Percentiles rank a stretch among this genome's conserved stretches.
Conservation (phyloP, 805 yeast genomes). For the Yamadazyma insecticola region DNA sequence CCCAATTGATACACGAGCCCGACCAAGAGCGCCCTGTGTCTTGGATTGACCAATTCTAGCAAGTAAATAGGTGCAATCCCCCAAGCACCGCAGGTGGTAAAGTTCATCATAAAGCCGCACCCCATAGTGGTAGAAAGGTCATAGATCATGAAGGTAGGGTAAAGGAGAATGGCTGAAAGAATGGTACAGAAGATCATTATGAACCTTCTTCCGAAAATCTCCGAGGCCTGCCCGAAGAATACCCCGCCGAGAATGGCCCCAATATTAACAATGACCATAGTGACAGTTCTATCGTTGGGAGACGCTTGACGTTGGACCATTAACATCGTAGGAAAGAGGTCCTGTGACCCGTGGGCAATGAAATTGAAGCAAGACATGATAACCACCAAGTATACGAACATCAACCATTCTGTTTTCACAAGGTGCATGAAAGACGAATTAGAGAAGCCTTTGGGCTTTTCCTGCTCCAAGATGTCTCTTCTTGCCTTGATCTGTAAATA, state of each 20-base stretch:
- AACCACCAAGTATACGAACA: slow-evolving; percentile 24
- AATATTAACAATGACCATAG: slow-evolving; percentile 57
- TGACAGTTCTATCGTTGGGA: slow-evolving; percentile 48
- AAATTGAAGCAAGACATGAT: slow-evolving; percentile 67
- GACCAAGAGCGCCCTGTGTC: slow-evolving; percentile 53
- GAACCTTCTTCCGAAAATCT: slow-evolving; percentile 56
- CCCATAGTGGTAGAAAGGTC: slow-evolving; percentile 47
- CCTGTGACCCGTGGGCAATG: slow-evolving; percentile 71
- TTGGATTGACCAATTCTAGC: slow-evolving; percentile 51
- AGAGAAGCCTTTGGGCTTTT: not conserved
- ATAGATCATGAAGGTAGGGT: slow-evolving; percentile 53
- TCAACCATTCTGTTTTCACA: slow-evolving; percentile 38
- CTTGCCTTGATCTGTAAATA: slow-evolving; percentile 27
- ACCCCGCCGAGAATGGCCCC: slow-evolving; percentile 70
- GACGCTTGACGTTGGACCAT: slow-evolving; percentile 45
- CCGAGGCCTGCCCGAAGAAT: slow-evolving; percentile 54
- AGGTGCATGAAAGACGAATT: slow-evolving; percentile 4
- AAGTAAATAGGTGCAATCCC: slow-evolving; percentile 64
- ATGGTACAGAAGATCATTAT: slow-evolving; percentile 47
- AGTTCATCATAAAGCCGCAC: slow-evolving; percentile 55
- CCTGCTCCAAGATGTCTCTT: too few relatives aligned
- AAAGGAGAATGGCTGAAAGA: slow-evolving; percentile 54
- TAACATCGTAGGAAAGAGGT: slow-evolving; percentile 62
- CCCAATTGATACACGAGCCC: slow-evolving; percentile 68
- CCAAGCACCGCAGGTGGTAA: slow-evolving; percentile 72